Evolutionary conservation across 129 eudicot genomes (phyloP).

Genomic region (Chrysanthemum makinoi): DNA sequence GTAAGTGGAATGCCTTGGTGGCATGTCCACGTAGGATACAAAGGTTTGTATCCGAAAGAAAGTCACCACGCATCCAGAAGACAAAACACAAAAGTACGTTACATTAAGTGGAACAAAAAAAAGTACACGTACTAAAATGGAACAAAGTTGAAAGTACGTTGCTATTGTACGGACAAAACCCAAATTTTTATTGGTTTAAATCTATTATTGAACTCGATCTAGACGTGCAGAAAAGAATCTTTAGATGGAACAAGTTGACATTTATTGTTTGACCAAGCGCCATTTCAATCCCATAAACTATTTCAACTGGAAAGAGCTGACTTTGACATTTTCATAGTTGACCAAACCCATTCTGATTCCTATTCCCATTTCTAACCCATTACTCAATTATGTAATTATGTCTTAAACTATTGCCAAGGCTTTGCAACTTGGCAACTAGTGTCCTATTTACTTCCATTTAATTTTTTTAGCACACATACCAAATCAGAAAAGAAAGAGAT

Average conservation of each 20-base stretch:
- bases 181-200: too few species aligned
- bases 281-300: neutral
- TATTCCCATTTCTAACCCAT: neutral
- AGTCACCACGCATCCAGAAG: too few species aligned
- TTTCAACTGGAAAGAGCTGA: conserved; percentile 18
- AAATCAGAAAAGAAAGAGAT: conserved; percentile 14
- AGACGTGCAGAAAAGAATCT: neutral
- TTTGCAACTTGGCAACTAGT: neutral
- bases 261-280: conserved; percentile 17
- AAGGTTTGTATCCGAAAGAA: too few species aligned
- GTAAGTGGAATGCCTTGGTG: too few species aligned
- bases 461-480: conserved; percentile 12
- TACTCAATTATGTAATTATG: neutral
- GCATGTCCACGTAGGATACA: too few species aligned
- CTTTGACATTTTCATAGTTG: conserved; percentile 15
- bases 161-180: too few species aligned
- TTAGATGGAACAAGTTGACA: conserved; percentile 16
- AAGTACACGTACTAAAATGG: too few species aligned
- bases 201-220: too few species aligned
- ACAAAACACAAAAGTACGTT: too few species aligned
- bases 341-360: conserved; percentile 6
- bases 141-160: too few species aligned
- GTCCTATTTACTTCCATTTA: conserved; percentile 17
- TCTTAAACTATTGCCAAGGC: neutral
- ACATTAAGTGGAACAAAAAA: too few species aligned